Conservation (phyloP, 2,329 filamentous ascomycete species). For the Pestalotiopsis sp. region DNA sequence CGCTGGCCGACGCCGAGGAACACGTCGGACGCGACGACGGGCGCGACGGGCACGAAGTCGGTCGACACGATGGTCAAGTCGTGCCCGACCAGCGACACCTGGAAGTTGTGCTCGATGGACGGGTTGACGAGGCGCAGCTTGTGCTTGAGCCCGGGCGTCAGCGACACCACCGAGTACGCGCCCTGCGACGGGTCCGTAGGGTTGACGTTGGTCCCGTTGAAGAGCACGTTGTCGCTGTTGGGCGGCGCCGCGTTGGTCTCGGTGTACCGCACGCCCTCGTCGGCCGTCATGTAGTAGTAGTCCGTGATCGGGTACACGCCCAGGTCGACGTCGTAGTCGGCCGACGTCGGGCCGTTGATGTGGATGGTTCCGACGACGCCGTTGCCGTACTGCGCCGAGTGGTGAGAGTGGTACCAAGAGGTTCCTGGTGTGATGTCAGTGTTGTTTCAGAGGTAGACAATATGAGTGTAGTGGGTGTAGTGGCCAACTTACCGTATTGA, state of each 20-base stretch:
- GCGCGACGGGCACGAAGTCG: slow-evolving; percentile 54
- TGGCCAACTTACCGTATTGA: slow-evolving; percentile 35
- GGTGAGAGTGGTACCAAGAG: slow-evolving; percentile 51
- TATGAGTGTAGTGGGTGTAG: slow-evolving; percentile 34
- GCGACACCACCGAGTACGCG: slow-evolving; percentile 35
- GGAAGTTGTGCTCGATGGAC: slow-evolving; percentile 51
- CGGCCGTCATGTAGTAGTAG: slow-evolving; percentile 46
- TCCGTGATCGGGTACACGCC: slow-evolving; percentile 52
- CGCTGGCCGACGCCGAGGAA: slow-evolving; percentile 53
- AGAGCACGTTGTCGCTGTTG: slow-evolving; percentile 43
- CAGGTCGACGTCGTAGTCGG: slow-evolving; percentile 56
- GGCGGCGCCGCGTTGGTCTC: slow-evolving; percentile 29
- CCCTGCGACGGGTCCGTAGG: slow-evolving; percentile 29
- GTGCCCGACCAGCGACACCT: slow-evolving; percentile 52
- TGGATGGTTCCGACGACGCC: slow-evolving; percentile 55
- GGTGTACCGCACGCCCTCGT: slow-evolving; percentile 24
- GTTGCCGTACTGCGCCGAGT: slow-evolving; percentile 52
- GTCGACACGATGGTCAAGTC: slow-evolving; percentile 51
- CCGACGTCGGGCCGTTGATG: slow-evolving; percentile 50
- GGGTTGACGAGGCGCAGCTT: slow-evolving; percentile 54
- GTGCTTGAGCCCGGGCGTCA: slow-evolving; percentile 49
- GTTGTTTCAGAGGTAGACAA: not conserved
- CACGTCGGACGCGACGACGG: slow-evolving; percentile 51
- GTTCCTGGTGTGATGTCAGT: not conserved
- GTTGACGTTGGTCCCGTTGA: slow-evolving; percentile 46